Conservation (phyloP, 331 rosid genomes). For the Malus hybrid region DNA sequence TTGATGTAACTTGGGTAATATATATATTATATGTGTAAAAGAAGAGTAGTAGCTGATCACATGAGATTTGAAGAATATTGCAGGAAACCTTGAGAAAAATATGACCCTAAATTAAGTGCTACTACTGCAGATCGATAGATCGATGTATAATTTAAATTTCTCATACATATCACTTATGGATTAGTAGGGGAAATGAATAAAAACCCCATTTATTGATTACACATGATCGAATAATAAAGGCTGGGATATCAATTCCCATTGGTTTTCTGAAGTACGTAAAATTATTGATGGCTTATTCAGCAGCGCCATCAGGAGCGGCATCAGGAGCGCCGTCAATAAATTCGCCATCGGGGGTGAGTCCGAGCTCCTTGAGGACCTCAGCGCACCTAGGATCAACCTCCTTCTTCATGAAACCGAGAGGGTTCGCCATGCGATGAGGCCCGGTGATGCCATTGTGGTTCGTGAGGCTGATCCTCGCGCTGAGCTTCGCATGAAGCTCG, state of each 20-base stretch:
- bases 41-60: neutral
- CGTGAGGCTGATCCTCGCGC: slow-evolving; percentile 61
- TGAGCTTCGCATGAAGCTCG: slow-evolving; percentile 12
- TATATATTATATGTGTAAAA: neutral
- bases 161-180: neutral
- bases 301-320: slow-evolving; percentile 8
- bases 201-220: neutral
- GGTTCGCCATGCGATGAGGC: slow-evolving; percentile 46
- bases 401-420: slow-evolving; percentile 68
- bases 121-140: neutral
- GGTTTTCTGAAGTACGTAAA: neutral
- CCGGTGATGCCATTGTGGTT: slow-evolving; percentile 43
- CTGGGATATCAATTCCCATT: neutral
- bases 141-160: neutral
- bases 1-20: too few species aligned
- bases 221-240: neutral
- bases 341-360: slow-evolving; percentile 30
- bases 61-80: neutral
- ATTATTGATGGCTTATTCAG: neutral
- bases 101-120: neutral
- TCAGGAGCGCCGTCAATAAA: neutral
- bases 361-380: slow-evolving; percentile 51
- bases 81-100: neutral
- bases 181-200: neutral
- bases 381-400: slow-evolving; percentile 26